phyloP scores from a whole-genome alignment of 305 asterid species.

The Striga hermonthica region DNA sequence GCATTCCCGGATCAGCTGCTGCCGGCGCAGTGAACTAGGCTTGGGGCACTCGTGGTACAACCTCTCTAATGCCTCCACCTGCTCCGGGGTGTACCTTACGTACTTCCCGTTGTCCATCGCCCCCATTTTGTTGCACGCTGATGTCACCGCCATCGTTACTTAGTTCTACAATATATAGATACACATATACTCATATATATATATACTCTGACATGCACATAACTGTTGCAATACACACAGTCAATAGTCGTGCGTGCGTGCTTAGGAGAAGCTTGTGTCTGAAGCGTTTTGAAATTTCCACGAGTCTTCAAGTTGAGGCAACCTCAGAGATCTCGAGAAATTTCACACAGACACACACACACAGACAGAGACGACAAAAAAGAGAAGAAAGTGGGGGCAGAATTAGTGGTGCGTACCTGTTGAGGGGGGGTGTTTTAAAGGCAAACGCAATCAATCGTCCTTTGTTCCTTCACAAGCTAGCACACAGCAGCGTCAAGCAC shows the following conservation, averaged over 20 bases:
- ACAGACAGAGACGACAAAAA: slow-evolving; percentile 17
- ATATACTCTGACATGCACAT: slow-evolving; percentile 14
- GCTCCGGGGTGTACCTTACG: slow-evolving; percentile 97
- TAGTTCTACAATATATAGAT: slow-evolving; percentile 35
- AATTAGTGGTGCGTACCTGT: slow-evolving; percentile 45
- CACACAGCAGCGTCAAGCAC: slow-evolving; percentile 74
- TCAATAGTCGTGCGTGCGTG: too few relatives aligned
- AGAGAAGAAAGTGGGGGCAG: neutral
- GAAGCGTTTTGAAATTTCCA: slow-evolving; percentile 44
- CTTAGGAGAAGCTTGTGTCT: slow-evolving; percentile 19
- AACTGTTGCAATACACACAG: neutral
- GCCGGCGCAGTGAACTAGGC: slow-evolving; percentile 88
- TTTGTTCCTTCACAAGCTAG: slow-evolving; percentile 58
- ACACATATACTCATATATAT: slow-evolving; percentile 29
- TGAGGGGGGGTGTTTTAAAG: slow-evolving; percentile 35
- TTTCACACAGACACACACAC: slow-evolving; percentile 22
- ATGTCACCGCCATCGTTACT: slow-evolving; percentile 82
- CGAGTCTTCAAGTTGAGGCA: slow-evolving; percentile 41
- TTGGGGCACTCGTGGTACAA: slow-evolving; percentile 91
- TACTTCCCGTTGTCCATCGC: slow-evolving; percentile 83
- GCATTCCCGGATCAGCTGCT: slow-evolving; percentile 89
- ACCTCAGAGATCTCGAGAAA: too few relatives aligned
- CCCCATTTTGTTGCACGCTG: slow-evolving; percentile 57
- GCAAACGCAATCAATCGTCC: slow-evolving; percentile 39
- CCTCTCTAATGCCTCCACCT: slow-evolving; percentile 93